phyloP scores from a whole-genome alignment of 805 yeast species.

The Schwanniomyces vanrijiae region DNA sequence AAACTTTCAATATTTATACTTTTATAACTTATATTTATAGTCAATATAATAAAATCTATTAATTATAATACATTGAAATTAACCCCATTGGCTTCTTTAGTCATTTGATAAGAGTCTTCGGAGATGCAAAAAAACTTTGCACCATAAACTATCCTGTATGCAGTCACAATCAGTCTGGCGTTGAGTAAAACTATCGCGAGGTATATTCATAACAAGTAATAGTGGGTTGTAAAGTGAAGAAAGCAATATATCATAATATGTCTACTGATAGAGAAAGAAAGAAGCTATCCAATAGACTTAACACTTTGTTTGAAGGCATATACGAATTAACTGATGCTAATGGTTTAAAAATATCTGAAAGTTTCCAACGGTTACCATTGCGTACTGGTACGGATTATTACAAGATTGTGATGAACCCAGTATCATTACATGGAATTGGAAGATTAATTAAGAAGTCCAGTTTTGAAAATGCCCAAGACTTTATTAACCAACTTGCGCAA shows the following conservation, averaged over 20 bases:
- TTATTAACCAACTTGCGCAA: slow-evolving; percentile 75
- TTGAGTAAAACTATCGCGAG: neutral
- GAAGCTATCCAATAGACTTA: slow-evolving; percentile 33
- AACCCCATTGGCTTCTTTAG: neutral
- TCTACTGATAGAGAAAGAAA: slow-evolving; percentile 37
- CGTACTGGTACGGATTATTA: slow-evolving; percentile 77
- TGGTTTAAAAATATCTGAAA: slow-evolving; percentile 49
- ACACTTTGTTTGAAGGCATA: slow-evolving; percentile 36
- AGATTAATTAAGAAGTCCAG: slow-evolving; percentile 52
- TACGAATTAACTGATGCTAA: slow-evolving; percentile 39
- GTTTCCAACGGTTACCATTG: slow-evolving; percentile 74
- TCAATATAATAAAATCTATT: neutral
- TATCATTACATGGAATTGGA: slow-evolving; percentile 72
- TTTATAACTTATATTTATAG: neutral
- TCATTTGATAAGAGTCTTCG: neutral
- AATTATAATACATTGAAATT: too few species aligned
- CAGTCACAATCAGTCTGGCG: neutral
- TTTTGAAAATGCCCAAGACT: slow-evolving; percentile 65
- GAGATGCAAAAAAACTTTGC: neutral
- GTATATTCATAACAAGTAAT: neutral
- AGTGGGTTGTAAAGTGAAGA: neutral
- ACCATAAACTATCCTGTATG: neutral
- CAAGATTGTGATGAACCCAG: slow-evolving; percentile 74
- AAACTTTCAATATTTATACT: neutral
- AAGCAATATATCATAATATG: slow-evolving; percentile 14